These are phyloP conservation scores for Nothophoma quercina DNA, from an alignment of 2,329 filamentous ascomycete genomes.

Conservation along the genomic window DNA sequence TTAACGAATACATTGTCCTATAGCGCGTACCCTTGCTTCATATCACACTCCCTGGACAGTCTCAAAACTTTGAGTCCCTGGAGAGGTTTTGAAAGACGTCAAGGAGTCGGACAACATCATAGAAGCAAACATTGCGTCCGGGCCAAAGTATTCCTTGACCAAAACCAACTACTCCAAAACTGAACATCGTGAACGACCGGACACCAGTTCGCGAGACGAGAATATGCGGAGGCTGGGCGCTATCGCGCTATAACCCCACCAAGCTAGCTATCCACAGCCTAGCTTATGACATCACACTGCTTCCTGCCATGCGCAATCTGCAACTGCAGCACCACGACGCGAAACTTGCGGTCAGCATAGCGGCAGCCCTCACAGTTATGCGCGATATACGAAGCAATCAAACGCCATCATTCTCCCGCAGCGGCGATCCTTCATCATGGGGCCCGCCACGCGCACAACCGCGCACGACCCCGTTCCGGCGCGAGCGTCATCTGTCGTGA, in stretches of 20 bases:
- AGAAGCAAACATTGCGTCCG: too few species aligned
- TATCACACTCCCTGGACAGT: too few species aligned
- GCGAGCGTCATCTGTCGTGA: slow-evolving; percentile 28
- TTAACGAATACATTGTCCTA: not conserved
- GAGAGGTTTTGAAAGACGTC: too few species aligned
- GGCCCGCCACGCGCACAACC: slow-evolving; percentile 4
- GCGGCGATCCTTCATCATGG: slow-evolving; percentile 25
- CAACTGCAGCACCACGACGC: slow-evolving; percentile 14
- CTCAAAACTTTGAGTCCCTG: not conserved
- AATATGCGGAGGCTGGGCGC: slow-evolving; percentile 9
- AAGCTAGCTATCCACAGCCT: not conserved
- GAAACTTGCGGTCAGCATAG: slow-evolving; percentile 26
- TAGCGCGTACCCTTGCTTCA: not conserved
- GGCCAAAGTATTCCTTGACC: not conserved
- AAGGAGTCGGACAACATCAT: too few species aligned
- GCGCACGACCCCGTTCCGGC: slow-evolving; percentile 11
- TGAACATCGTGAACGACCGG: not conserved
- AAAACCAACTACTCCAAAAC: not conserved
- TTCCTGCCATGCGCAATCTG: not conserved
- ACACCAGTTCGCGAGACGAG: not conserved
- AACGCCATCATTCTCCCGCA: slow-evolving; percentile 14
- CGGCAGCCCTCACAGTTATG: slow-evolving; percentile 19
- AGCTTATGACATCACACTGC: slow-evolving; percentile 3
- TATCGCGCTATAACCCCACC: not conserved
- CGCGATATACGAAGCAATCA: slow-evolving; percentile 30